Percentiles rank a stretch among this genome's conserved stretches.
These are phyloP conservation scores for Fusarium sp. DNA, from an alignment of 2,329 filamentous ascomycete species.

Conservation along the genomic window DNA sequence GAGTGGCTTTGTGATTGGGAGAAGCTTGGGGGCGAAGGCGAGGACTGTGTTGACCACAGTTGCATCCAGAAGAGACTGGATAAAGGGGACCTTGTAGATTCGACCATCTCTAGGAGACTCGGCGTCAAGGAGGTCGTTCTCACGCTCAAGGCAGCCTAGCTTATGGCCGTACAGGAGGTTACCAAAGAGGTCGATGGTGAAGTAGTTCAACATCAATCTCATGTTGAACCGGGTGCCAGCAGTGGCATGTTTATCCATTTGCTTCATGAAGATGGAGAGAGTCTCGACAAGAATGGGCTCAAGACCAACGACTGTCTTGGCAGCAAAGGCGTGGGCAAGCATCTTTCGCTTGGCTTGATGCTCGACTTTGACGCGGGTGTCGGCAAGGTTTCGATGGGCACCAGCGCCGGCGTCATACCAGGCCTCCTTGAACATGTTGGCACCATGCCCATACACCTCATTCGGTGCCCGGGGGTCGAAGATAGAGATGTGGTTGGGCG, in stretches of 20 bases:
- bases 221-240: neutral
- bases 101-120: neutral
- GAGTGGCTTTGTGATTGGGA: neutral
- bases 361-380: conserved; percentile 4
- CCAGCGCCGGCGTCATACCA: conserved; percentile 18
- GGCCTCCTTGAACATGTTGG: conserved; percentile 11
- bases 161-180: neutral
- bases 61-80: conserved; percentile 2
- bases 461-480: neutral
- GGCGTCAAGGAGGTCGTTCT: conserved; percentile 7
- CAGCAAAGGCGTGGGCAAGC: conserved; percentile 13
- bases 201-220: conserved; percentile 9
- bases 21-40: neutral
- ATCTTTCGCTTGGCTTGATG: conserved; percentile 20
- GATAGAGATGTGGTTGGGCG: conserved; percentile 18
- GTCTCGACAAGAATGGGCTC: conserved; percentile 4
- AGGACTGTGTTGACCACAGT: conserved; percentile 4
- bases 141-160: conserved; percentile 14
- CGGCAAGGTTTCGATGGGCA: neutral
- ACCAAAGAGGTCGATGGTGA: conserved; percentile 17
- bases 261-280: neutral
- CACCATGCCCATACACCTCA: conserved; percentile 15
- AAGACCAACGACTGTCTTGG: neutral
- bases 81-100: conserved; percentile 5
- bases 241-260: neutral